Conservation (phyloP, 139 green algal genomes). For the Chlamydomonas incerta region DNA sequence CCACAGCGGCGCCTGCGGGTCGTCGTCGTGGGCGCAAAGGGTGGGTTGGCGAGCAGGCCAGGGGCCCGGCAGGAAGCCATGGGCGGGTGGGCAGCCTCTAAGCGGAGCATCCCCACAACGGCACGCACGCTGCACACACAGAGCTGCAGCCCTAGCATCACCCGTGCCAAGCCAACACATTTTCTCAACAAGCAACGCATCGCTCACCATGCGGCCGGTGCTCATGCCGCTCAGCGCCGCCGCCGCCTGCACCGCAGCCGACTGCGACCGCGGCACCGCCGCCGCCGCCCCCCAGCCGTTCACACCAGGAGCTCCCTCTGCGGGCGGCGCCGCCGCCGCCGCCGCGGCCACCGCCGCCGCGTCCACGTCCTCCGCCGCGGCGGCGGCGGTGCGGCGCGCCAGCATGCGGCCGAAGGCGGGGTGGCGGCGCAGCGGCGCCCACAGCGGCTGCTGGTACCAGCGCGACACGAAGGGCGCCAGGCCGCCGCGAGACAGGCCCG, state of each 20-base stretch:
- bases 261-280: background rate
- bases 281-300: background rate
- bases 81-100: no score
- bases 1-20: conserved; percentile 61
- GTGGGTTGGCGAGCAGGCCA: background rate
- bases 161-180: no score
- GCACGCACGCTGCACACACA: no score
- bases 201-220: conserved; percentile 65
- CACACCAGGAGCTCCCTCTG: no score
- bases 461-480: conserved; percentile 65
- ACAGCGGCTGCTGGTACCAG: conserved; percentile 86
- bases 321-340: no score
- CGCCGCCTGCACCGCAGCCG: conserved; percentile 35
- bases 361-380: background rate
- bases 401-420: conserved; percentile 60
- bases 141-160: no score
- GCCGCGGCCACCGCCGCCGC: background rate
- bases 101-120: no score
- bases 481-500: conserved; percentile 49
- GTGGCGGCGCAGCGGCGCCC: conserved; percentile 63
- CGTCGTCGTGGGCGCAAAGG: no score
- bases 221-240: conserved; percentile 64
- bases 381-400: background rate
- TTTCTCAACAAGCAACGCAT: no score
- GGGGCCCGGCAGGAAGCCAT: background rate